Evolutionary conservation across 331 rosid genomes (phyloP), one percentile per base, ranked within the genome.

Genomic region (Acacia pycnantha): DNA sequence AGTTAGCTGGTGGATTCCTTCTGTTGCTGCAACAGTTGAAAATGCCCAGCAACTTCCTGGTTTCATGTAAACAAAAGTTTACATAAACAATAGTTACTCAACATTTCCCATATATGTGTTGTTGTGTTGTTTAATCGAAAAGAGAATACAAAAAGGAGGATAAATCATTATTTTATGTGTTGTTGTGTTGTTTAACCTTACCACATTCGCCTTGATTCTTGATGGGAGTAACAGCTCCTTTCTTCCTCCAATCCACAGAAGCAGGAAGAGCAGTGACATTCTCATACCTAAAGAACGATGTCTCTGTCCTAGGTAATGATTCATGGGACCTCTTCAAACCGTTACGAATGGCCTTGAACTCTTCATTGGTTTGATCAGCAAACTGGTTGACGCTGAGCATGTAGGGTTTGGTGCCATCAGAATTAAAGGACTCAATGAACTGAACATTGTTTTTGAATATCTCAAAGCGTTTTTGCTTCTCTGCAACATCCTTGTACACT

Each of bases 171-270:
- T 1, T 22, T 11, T 21, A 19, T 15, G 0, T 50, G 21, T 50
- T 50, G 15, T 13, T 50, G n/a, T 50, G 56, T 50, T 66, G 11
- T 37, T 37, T 66, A 24, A 59, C 24, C 48, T 67, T 88, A 89
- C 92, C 90, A 56, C 92, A 87, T 29, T 65, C 33, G 31, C 90
- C 89, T 77, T 89, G 87, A 67, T 89, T 53, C 81, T 87, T 85
- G 81, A 87, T 21, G 2, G 83, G 85, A 48, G 92, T 84, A 37
- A 86, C 89, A 12, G 87, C 87, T 67, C 81, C 90, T 41, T 77
- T 80, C 51, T 74, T 43, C 66, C 86, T 82, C 92, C 92, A 89
- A 47, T 85, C 87, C 47, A 89, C 35, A 14, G 73, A 47, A 12
- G 76, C 18, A 19, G 90, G 89, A 73, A 80, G n/a, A 68, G 50